Evolutionary conservation across 169 alveolate genomes (phyloP), one percentile per base, ranked within the genome.

Genomic region (Babesia gibsoni): DNA sequence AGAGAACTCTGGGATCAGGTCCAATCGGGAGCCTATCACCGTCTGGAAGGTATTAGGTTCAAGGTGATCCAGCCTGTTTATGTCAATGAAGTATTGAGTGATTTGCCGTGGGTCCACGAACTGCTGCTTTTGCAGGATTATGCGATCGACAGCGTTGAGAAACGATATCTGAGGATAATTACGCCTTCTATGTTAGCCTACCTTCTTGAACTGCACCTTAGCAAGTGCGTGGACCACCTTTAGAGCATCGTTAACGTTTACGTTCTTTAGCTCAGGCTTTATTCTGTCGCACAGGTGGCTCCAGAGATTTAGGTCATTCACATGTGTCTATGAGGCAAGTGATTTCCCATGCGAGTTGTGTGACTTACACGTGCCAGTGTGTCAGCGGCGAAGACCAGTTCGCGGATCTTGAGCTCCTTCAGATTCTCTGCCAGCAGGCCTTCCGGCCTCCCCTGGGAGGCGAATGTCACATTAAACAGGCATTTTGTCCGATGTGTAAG

Each of bases 41-140:
- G 86, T 67, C 53, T 49, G 52, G 50, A 77, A 77, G 39, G 73
- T 77, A 33, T 67, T 79, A 10, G 77, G 42, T 35, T 79, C 73
- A 9, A 69, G 9, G 16, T 58, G 45, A 9, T 69, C 67, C 72
- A 79, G 70, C 59, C 68, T 53, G 9, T 35, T 59, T 7, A 45
- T 52, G 42, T 79, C 88, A 3, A 79, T 67, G 33, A 79, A 70
- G 50, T 68, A 68, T 52, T 79, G 88, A 27, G 83, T 79, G 12
- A 79, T 32, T 1, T 53, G 36, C 53, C 88, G 57, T 10, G 88
- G 23, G 8, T 61, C 88, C 8, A 64, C 25, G 7, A 22, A 42
- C 25, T 22, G 52, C 54, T 67, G 67, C 18, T 59, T 41, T 22
- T 57, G 53, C 29, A 77, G 67, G 37, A 77, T 48, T 20, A 67